Evolutionary conservation across 257 asterid genomes (phyloP).

Genomic region (Mitragyna speciosa): DNA sequence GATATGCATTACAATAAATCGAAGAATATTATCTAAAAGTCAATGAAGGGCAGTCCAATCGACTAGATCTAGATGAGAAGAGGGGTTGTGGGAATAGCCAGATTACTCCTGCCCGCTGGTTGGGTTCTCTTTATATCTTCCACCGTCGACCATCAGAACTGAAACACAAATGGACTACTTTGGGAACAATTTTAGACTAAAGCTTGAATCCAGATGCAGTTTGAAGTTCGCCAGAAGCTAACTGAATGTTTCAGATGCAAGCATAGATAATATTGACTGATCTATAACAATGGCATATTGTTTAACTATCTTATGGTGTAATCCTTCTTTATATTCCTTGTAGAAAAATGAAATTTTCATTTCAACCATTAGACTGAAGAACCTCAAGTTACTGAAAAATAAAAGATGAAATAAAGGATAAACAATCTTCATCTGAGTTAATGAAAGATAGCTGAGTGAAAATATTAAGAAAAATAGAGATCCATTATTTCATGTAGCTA

Average conservation of each 20-base stretch:
- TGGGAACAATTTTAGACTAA: neutral
- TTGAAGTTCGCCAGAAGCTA: too few relatives aligned
- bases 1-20: neutral
- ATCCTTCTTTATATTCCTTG: too few relatives aligned
- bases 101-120: too few relatives aligned
- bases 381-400: neutral
- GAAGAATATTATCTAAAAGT: neutral
- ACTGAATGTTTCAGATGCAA: neutral
- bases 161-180: neutral
- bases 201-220: neutral
- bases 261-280: neutral
- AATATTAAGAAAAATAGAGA: neutral
- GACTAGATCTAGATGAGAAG: neutral
- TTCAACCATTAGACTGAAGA: neutral
- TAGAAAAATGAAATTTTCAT: neutral
- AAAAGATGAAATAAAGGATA: neutral
- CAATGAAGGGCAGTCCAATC: neutral
- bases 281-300: neutral
- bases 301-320: neutral
- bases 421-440: neutral
- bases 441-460: neutral
- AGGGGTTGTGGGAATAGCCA: neutral
- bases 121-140: too few relatives aligned
- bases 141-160: neutral
- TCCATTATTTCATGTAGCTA: neutral